A percentile compares a stretch with the other conserved stretches of the same genome.
phyloP scores from a whole-genome alignment of 768 basidiomycete genomes.

The Boletellus emodensis region DNA sequence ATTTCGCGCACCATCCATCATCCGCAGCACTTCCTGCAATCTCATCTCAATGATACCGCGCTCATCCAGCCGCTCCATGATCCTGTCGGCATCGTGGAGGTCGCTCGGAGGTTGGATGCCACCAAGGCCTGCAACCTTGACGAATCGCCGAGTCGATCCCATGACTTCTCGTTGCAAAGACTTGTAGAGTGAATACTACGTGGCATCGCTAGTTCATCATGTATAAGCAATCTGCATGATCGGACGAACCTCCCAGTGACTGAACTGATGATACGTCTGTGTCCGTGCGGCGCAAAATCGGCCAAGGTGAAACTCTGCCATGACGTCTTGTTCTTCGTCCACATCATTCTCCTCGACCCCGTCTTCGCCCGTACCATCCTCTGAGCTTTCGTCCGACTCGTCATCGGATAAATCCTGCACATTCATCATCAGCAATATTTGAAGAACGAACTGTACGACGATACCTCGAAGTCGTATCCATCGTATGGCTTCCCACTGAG shows the following conservation, averaged over 20 bases:
- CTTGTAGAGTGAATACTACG: slow-evolving; percentile 63
- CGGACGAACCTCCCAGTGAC: slow-evolving; percentile 76
- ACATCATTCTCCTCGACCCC: neutral
- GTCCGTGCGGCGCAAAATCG: slow-evolving; percentile 74
- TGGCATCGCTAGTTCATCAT: slow-evolving; percentile 6
- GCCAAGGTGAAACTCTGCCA: slow-evolving; percentile 59
- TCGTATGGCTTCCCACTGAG: slow-evolving; percentile 72
- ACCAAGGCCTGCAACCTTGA: slow-evolving; percentile 53
- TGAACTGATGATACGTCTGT: slow-evolving; percentile 63
- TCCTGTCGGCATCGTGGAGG: slow-evolving; percentile 66
- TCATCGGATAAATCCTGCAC: slow-evolving; percentile 19
- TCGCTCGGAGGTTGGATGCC: slow-evolving; percentile 62
- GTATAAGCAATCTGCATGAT: neutral
- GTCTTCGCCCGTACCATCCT: slow-evolving; percentile 16
- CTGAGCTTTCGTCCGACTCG: slow-evolving; percentile 24
- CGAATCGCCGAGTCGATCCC: slow-evolving; percentile 44
- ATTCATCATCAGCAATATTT: neutral
- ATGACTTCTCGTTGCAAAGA: slow-evolving; percentile 56
- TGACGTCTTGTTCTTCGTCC: slow-evolving; percentile 9
- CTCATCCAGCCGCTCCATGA: slow-evolving; percentile 78
- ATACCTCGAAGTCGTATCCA: slow-evolving; percentile 60
- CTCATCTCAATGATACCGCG: slow-evolving; percentile 62
- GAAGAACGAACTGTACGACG: neutral
- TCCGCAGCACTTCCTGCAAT: slow-evolving; percentile 64
- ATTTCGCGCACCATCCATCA: slow-evolving; percentile 72